Base-by-base conservation (phyloP, 768 basidiomycete genomes). In the Podaxis sp. region DNA sequence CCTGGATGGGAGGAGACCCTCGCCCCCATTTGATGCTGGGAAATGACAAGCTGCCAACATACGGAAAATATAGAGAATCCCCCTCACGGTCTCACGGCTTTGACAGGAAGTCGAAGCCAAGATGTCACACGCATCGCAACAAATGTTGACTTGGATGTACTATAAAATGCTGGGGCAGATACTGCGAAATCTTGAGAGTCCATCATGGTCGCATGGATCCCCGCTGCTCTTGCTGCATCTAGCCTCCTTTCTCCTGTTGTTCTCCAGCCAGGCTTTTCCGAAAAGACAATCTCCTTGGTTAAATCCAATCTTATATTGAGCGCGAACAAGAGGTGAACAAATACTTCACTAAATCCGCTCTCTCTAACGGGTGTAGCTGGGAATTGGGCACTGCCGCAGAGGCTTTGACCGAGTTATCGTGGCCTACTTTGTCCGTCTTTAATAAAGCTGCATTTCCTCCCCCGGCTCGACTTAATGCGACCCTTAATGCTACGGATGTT, bases 341-440 rank as follows among this genome's bases (percentile, higher is more conserved):
- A 19, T 39, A 40, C 7, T 44, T 33, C n/a, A 19, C 22, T 33
- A 7, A 15, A 42, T 15, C 36, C 11, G 30, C 15, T 19, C 36
- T 40, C 6, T n/a, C 24, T 44, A 24, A 48, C 52, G 9, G 17
- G 42, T 28, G 33, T 40, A 87, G 84, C 65, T 87, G 87, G 87
- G 86, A 87, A 66, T 68, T 83, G 49, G 87, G 87, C 6, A 82
- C 80, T n/a, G 78, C 80, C 40, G 74, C 82, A n/a, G 78, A 87
- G 69, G 83, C 86, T 12, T 68, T 87, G 53, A 79, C 80, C 13
- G 87, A 88, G 68, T 71, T 80, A 33, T 75, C 79, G 40, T 81
- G 80, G 73, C 81, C 84, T 4, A 61, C 71, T 6, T 70, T 85
- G 40, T 82, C 85, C 22, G 81, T 85, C 17, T 87, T 84, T 67